A percentile compares a stretch with the other conserved stretches of the same genome.
These are phyloP conservation scores for Ganoderma multipileum DNA, from an alignment of 1,284 basidiomycete genomes.

Conservation along the genomic window DNA sequence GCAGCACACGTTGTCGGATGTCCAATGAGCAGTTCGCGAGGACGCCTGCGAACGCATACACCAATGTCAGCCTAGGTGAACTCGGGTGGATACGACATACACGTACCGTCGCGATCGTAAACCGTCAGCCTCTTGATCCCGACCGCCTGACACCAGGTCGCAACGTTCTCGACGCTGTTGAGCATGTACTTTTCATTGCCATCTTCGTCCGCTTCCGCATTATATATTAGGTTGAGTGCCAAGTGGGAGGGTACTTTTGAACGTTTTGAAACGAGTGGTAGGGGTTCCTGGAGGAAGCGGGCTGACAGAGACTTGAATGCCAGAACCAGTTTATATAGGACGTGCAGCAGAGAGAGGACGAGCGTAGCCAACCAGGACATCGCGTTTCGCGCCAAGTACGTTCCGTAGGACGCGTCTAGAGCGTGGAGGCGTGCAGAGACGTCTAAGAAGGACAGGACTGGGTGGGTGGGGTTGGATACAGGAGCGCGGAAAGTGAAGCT, in stretches of 20 bases:
- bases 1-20: constrained; percentile 46
- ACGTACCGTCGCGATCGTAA: constrained; percentile 74
- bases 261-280: constrained; percentile 55
- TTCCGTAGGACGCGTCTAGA: constrained; percentile 17
- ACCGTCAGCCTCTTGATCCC: constrained; percentile 69
- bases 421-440: constrained; percentile 6
- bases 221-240: constrained; percentile 62
- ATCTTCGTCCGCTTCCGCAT: constrained; percentile 41
- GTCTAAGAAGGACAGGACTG: constrained; percentile 3
- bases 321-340: constrained; percentile 57
- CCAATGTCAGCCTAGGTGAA: background rate
- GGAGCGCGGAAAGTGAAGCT: background rate
- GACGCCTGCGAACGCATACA: constrained; percentile 46
- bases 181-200: constrained; percentile 52
- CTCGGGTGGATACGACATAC: no score
- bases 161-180: constrained; percentile 57
- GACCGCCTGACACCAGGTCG: constrained; percentile 62
- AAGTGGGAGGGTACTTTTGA: constrained; percentile 68
- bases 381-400: constrained; percentile 21
- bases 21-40: constrained; percentile 50
- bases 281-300: constrained; percentile 47
- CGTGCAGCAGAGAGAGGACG: constrained; percentile 61
- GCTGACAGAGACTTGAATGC: constrained; percentile 49
- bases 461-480: constrained; percentile 2
- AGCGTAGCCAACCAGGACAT: constrained; percentile 50